These are phyloP conservation scores for Coemansia sp. DNA, from an alignment of 192 early-diverging fungal genomes.

Conservation along the genomic window DNA sequence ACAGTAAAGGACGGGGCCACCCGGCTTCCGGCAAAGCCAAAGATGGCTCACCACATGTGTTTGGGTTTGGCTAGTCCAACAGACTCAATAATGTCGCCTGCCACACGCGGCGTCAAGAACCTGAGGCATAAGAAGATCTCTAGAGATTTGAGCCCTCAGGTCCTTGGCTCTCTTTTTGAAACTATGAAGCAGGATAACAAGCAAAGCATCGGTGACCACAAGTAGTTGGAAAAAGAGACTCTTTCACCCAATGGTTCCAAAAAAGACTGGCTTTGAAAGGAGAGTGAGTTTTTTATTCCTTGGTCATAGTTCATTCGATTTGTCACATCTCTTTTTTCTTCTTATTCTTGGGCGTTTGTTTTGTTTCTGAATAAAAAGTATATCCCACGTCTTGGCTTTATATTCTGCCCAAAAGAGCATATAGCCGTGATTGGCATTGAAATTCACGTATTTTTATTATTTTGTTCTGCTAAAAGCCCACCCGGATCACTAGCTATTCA, in stretches of 20 bases:
- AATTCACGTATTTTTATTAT: neutral
- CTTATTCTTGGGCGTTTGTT: neutral
- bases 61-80: slow-evolving; percentile 39
- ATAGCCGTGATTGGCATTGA: too few species aligned
- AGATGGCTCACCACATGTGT: slow-evolving; percentile 19
- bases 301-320: too few species aligned
- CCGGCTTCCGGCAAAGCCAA: slow-evolving; percentile 1
- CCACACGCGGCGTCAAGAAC: slow-evolving; percentile 33
- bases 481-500: too few species aligned
- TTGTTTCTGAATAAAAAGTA: too few species aligned
- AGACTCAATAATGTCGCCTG: slow-evolving; percentile 48
- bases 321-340: neutral
- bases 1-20: neutral
- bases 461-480: neutral
- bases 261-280: neutral
- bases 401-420: too few species aligned
- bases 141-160: slow-evolving; percentile 20
- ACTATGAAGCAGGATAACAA: slow-evolving; percentile 29
- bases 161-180: slow-evolving; percentile 29
- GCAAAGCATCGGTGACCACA: neutral
- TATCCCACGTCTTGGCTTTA: too few species aligned
- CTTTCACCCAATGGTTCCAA: neutral
- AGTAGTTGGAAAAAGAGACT: neutral
- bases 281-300: neutral
- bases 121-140: slow-evolving; percentile 36